Evolutionary conservation across 257 asterid species (phyloP), one percentile per base, ranked within the genome.

Genomic region (Perilla frutescens): DNA sequence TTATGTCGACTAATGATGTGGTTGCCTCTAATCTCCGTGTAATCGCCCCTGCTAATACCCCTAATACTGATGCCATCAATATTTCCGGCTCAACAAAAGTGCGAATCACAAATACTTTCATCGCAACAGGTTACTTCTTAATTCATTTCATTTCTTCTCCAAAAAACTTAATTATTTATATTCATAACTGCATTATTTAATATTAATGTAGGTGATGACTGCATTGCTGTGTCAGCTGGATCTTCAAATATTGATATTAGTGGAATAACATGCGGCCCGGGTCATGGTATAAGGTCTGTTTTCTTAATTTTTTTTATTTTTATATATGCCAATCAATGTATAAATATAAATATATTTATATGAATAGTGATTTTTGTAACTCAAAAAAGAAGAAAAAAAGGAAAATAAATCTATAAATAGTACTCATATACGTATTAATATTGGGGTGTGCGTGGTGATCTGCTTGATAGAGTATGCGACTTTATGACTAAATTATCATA

Each of bases 221-320:
- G 96, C 84, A 72, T 89, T 72, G 90, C 96, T 8, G 77, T 89
- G 43, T 80, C 77, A 43, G 90, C 85, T 45, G 96, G 96, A 68
- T 80, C 82, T 13, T 87, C 90, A 26, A 76, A 83, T 8, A 56
- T 89, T 60, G 71, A 62, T 26, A 68, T 89, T 3, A 71, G 77
- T 37, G 81, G 89, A 67, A 78, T 89, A 55, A 84, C 83, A 70
- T 89, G 96, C 40, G 96, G 92, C 45, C 92, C 92, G 20, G 96
- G 92, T 32, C 96, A 87, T 56, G 96, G 92, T 14, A 89, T 87
- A 77, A 89, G 96, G 96, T 89, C 72, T 4, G 54, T 15, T 51
- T 53, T 34, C 36, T 49, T 31, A 20, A 34, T n/a, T n/a, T n/a
- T n/a, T n/a, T n/a, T n/a, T n/a, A n/a, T n/a, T n/a, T n/a, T n/a